Evolutionary conservation across 164 flowering plant species (phyloP).

Genomic region (Vitis labrusca): DNA sequence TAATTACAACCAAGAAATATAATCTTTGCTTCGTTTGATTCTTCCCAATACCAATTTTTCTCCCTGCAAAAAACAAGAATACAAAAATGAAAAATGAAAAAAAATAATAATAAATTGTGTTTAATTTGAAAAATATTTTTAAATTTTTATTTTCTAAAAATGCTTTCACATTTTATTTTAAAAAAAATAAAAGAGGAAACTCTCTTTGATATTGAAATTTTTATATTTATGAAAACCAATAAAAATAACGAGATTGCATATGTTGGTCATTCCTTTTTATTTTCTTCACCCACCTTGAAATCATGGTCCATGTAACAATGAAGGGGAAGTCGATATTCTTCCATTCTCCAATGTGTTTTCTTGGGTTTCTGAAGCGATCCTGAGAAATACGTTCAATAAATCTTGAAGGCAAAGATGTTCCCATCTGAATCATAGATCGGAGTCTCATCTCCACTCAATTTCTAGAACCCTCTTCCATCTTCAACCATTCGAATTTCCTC

Average conservation of each 20-base stretch:
- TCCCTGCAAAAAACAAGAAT: neutral
- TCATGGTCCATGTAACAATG: no score
- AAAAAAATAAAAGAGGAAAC: no score
- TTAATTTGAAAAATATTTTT: no score
- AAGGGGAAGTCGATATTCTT: neutral
- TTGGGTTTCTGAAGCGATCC: neutral
- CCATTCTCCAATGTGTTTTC: constrained; percentile 16
- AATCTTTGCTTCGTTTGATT: neutral
- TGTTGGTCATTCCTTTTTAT: no score
- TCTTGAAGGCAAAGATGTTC: constrained; percentile 1
- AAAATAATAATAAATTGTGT: no score
- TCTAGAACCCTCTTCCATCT: constrained; percentile 7
- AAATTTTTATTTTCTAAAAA: no score
- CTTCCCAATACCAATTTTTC: constrained; percentile 6
- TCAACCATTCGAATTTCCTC: neutral
- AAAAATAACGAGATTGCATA: no score
- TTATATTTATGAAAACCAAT: no score
- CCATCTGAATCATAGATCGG: neutral
- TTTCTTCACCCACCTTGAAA: no score
- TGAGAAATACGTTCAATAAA: neutral
- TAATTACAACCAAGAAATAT: neutral
- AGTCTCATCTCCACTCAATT: neutral
- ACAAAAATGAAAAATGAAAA: no score
- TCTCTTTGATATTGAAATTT: no score
- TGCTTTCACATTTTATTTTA: no score